Evolutionary conservation across 768 basidiomycete genomes (phyloP), one percentile per base, ranked within the genome.

Genomic region (Termitomyces sp.): DNA sequence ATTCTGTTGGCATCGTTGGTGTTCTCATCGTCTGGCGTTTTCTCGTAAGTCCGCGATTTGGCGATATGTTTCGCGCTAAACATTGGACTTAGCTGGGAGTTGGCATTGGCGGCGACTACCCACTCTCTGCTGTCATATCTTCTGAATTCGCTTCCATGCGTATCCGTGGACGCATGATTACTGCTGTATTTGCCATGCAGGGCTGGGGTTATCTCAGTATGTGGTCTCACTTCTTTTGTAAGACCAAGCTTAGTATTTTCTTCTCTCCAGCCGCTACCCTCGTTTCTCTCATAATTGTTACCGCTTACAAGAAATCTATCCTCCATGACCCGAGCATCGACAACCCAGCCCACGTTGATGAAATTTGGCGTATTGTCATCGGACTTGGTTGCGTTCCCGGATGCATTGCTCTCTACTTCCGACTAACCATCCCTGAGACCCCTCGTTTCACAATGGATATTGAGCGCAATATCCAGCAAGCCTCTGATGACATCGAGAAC

Each of bases 381-480:
- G 93, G 93, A 64, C 76, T 94, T 40, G 93, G 93, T 42, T 89
- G 86, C 54, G 75, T 96, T 46, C 93, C 93, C 35, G 93, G 83
- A 54, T 78, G 77, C 39, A 66, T 93, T 55, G 92, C 91, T n/a
- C 83, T 94, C 49, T 94, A 93, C 76, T 94, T 91, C 85, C 90
- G 93, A 67, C 80, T 94, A 34, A 94, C 92, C 25, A 94, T 95
- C 65, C 91, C 92, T 3, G 92, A 94, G 70, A 94, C 92, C 0
- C 93, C 93, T 27, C 90, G 93, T 61, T 82, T 80, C 70, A 96
- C 93, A 55, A 94, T 94, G 88, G 93, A 95, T 75, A 82, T 95
- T 58, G 91, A 93, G 70, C 79, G 87, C 48, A 92, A 94, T 68
- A 74, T 95, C 43, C 75, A 80, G 39, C 88, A 88, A 66, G 93